These are phyloP conservation scores for Xylogone sp. DNA, from an alignment of 2,329 filamentous ascomycete species.

Conservation along the genomic window DNA sequence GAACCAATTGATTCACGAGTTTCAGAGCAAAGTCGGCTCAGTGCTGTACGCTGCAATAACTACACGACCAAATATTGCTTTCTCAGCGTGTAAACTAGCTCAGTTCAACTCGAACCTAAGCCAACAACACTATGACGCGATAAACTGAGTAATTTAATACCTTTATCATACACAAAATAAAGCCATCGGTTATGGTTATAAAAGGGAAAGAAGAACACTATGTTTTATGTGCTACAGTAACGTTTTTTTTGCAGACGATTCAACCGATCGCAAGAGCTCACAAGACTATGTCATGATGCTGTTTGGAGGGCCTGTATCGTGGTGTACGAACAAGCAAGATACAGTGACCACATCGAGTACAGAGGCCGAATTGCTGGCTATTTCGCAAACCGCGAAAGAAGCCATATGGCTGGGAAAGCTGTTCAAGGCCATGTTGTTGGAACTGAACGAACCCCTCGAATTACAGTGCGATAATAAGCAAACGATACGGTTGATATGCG, in stretches of 20 bases:
- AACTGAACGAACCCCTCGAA: neutral
- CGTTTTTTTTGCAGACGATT: constrained; percentile 1
- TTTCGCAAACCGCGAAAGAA: constrained; percentile 3
- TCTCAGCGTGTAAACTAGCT: neutral
- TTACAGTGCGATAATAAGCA: constrained; percentile 13
- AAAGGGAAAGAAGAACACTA: neutral
- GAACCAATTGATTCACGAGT: neutral
- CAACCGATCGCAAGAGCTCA: neutral
- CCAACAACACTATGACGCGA: neutral
- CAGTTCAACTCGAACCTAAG: neutral
- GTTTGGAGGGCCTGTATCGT: neutral
- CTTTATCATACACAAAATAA: neutral
- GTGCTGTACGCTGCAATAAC: constrained; percentile 3
- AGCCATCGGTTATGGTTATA: neutral
- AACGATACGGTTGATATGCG: constrained; percentile 4
- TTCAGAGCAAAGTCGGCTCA: constrained; percentile 4
- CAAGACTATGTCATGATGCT: neutral
- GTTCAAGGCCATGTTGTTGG: neutral
- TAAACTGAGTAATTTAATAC: neutral
- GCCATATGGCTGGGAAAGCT: neutral
- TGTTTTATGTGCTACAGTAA: neutral
- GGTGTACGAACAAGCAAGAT: constrained; percentile 1
- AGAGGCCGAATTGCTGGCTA: constrained; percentile 2
- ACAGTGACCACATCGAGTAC: constrained; percentile 5
- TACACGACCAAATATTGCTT: constrained; percentile 11